phyloP scores from a whole-genome alignment of 192 early-diverging fungal species.

The Coemansia sp. region DNA sequence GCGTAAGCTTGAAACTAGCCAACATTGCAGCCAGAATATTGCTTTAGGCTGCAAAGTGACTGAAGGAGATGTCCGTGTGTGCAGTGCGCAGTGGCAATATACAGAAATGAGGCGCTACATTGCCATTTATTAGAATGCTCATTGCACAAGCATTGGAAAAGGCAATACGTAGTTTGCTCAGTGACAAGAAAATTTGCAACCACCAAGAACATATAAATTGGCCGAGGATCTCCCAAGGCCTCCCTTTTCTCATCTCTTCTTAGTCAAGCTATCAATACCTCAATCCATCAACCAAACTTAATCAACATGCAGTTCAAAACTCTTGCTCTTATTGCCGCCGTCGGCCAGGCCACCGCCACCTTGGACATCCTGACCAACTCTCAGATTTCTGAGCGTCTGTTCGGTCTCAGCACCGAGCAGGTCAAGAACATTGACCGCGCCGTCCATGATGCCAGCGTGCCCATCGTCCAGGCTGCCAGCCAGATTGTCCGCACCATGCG shows the following conservation, averaged over 20 bases:
- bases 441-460: conserved; percentile 51
- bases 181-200: background rate
- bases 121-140: conserved; percentile 10
- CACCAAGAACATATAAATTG: background rate
- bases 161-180: background rate
- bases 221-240: too few relatives aligned
- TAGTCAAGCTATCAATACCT: conserved; percentile 2
- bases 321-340: conserved; percentile 44
- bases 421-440: conserved; percentile 56
- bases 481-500: conserved; percentile 57
- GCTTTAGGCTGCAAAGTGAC: background rate
- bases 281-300: conserved; percentile 9
- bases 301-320: conserved; percentile 53
- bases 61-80: background rate
- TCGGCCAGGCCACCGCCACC: conserved; percentile 56
- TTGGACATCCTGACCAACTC: conserved; percentile 53
- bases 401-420: conserved; percentile 52
- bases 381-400: conserved; percentile 54
- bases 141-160: background rate
- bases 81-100: conserved; percentile 9
- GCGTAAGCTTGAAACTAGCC: background rate
- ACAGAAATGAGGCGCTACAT: conserved; percentile 10
- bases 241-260: too few relatives aligned
- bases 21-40: background rate
- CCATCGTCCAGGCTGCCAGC: conserved; percentile 50